These are phyloP conservation scores for Globisporangium sylvaticum DNA, from an alignment of 352 stramenopile genomes.

Conservation along the genomic window DNA sequence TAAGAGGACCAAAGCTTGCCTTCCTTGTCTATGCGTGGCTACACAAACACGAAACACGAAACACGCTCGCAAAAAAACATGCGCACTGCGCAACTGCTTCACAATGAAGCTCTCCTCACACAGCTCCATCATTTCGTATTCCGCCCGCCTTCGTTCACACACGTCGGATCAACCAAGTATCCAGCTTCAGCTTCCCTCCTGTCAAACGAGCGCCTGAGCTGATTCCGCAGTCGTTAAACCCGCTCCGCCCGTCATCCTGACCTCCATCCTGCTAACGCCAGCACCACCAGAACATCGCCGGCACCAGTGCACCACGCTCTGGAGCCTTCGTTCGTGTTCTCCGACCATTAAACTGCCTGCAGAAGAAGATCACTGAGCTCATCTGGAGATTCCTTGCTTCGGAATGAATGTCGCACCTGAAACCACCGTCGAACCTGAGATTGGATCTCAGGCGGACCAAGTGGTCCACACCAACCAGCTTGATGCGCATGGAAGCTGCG, in stretches of 20 bases:
- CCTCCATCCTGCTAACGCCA: not conserved
- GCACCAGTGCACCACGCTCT: not conserved
- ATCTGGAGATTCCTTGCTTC: not conserved
- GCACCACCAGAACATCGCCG: not conserved
- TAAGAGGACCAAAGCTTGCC: too few relatives aligned
- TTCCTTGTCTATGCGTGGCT: conserved; percentile 6
- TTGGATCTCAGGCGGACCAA: not conserved
- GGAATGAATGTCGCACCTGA: conserved; percentile 4
- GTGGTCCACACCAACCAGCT: not conserved
- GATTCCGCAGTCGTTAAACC: not conserved
- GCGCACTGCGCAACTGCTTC: not conserved
- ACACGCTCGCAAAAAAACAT: not conserved
- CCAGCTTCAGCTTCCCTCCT: not conserved
- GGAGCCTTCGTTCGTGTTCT: not conserved
- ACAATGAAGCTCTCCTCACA: not conserved
- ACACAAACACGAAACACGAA: conserved; percentile 5
- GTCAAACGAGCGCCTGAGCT: not conserved
- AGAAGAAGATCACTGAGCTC: not conserved
- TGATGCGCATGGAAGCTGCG: not conserved
- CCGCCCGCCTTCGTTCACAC: conserved; percentile 1
- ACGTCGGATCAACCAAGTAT: not conserved
- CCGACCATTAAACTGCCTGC: not conserved
- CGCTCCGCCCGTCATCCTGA: not conserved
- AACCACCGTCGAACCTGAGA: not conserved
- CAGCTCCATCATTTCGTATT: too few relatives aligned